A percentile compares a stretch with the other conserved stretches of the same genome.
These are phyloP conservation scores for Pseudogymnoascus sp. DNA, from an alignment of 2,329 filamentous ascomycete genomes.

Conservation along the genomic window DNA sequence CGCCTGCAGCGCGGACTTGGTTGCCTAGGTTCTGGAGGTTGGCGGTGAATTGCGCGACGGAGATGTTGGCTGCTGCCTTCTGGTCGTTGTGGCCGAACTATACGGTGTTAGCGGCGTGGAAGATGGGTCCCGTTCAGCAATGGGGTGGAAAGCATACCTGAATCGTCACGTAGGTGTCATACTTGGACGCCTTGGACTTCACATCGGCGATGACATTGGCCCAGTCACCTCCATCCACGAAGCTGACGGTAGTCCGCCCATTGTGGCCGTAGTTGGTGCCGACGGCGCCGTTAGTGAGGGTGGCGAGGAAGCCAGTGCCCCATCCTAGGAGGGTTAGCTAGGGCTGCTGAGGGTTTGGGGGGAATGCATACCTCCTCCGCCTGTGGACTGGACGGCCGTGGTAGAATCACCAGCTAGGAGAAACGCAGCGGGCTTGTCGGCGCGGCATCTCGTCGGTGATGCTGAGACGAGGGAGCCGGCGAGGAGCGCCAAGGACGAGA, in stretches of 20 bases:
- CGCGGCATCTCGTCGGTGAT: background rate
- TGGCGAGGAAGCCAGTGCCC: slow-evolving; percentile 45
- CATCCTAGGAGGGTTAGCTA: slow-evolving; percentile 33
- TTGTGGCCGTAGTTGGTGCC: slow-evolving; percentile 45
- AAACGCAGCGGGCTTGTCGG: slow-evolving; percentile 32
- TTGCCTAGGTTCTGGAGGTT: slow-evolving; percentile 37
- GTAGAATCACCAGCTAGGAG: slow-evolving; percentile 39
- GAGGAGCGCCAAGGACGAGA: slow-evolving; percentile 9
- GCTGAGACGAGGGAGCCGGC: background rate
- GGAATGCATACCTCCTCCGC: slow-evolving; percentile 15
- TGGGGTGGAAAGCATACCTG: slow-evolving; percentile 30
- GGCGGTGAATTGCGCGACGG: slow-evolving; percentile 33
- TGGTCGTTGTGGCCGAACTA: slow-evolving; percentile 50
- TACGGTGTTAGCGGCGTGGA: background rate
- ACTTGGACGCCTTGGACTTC: slow-evolving; percentile 27
- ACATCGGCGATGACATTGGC: slow-evolving; percentile 36
- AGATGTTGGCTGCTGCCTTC: slow-evolving; percentile 38
- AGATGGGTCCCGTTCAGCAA: background rate
- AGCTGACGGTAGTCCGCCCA: slow-evolving; percentile 42
- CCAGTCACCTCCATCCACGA: slow-evolving; percentile 43
- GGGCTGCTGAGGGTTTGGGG: background rate
- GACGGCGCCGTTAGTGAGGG: slow-evolving; percentile 38
- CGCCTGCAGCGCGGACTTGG: slow-evolving; percentile 29
- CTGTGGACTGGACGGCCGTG: slow-evolving; percentile 25
- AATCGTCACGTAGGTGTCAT: slow-evolving; percentile 44